A percentile compares a stretch with the other conserved stretches of the same genome.
Conservation (phyloP, 306 rosid species). For the Macrotyloma uniflorum region DNA sequence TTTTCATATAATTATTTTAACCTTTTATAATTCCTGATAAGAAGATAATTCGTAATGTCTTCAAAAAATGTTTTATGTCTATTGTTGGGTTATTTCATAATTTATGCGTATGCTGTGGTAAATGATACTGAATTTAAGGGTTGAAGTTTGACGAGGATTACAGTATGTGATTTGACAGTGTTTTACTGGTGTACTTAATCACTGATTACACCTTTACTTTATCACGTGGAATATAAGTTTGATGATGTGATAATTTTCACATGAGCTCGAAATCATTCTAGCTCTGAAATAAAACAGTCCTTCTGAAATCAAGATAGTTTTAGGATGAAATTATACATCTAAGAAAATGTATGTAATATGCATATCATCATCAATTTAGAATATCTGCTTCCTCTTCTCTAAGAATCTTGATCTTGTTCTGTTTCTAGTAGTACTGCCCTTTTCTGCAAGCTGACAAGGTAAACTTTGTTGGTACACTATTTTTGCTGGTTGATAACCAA, state of each 20-base stretch:
- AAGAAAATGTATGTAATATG: not conserved
- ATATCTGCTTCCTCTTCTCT: too few species aligned
- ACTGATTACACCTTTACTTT: not conserved
- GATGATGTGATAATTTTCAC: not conserved
- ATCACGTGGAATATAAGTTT: not conserved
- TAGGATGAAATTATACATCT: not conserved
- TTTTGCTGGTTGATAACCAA: not conserved
- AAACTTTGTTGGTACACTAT: not conserved
- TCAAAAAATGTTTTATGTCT: not conserved
- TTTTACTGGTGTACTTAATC: slow-evolving; percentile 2
- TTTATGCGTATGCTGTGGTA: slow-evolving; percentile 3
- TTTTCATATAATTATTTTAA: not conserved
- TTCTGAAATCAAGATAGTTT: slow-evolving; percentile 9
- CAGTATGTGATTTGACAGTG: not conserved
- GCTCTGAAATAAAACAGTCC: slow-evolving; percentile 2
- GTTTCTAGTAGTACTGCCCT: not conserved
- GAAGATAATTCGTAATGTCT: not conserved
- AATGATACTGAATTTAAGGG: slow-evolving; percentile 12
- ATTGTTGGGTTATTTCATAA: slow-evolving; percentile 15
- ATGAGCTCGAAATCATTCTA: slow-evolving; percentile 7
- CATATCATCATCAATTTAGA: not conserved
- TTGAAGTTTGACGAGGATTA: slow-evolving; percentile 9
- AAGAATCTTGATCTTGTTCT: not conserved
- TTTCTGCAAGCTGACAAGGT: not conserved
- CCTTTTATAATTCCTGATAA: not conserved